Percentiles rank a stretch among this genome's conserved stretches.
Conservation (phyloP, 345 rosid genomes). For the Anastatica hierochuntica region DNA sequence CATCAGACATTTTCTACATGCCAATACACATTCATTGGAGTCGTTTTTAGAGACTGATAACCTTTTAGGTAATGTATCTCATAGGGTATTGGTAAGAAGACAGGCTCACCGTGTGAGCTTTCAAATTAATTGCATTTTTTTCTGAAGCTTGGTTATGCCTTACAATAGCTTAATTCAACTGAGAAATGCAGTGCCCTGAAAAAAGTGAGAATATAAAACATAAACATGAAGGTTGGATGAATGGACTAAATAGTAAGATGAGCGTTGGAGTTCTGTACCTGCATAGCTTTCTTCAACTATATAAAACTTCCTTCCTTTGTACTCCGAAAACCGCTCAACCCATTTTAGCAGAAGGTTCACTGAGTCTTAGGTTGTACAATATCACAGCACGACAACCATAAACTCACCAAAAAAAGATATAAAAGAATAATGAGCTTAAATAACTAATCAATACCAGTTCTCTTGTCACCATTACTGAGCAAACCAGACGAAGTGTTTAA, state of each 20-base stretch:
- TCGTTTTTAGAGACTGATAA: neutral
- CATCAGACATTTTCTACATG: conserved; percentile 90
- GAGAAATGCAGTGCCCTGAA: conserved; percentile 94
- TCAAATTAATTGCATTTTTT: conserved; percentile 47
- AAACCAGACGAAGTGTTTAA: conserved; percentile 72
- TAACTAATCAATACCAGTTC: conserved; percentile 46
- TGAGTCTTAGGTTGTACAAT: conserved; percentile 64
- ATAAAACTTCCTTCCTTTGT: conserved; percentile 78
- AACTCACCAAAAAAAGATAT: neutral
- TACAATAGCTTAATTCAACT: conserved; percentile 72
- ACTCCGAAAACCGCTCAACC: conserved; percentile 89
- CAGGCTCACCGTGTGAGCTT: conserved; percentile 69
- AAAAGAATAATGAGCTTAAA: conserved; percentile 8
- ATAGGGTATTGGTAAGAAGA: no score
- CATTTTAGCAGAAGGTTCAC: conserved; percentile 62
- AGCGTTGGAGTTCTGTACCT: conserved; percentile 44
- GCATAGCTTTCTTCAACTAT: conserved; percentile 87
- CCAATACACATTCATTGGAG: conserved; percentile 12
- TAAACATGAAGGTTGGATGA: no score
- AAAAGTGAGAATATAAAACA: no score
- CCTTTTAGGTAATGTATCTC: neutral
- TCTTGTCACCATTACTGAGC: conserved; percentile 39
- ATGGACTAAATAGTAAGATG: neutral
- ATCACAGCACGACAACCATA: conserved; percentile 7
- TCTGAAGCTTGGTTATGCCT: conserved; percentile 40